Evolutionary conservation across 805 yeast species (phyloP), one percentile per base, ranked within the genome.

Genomic region (Pichia kluyveri): DNA sequence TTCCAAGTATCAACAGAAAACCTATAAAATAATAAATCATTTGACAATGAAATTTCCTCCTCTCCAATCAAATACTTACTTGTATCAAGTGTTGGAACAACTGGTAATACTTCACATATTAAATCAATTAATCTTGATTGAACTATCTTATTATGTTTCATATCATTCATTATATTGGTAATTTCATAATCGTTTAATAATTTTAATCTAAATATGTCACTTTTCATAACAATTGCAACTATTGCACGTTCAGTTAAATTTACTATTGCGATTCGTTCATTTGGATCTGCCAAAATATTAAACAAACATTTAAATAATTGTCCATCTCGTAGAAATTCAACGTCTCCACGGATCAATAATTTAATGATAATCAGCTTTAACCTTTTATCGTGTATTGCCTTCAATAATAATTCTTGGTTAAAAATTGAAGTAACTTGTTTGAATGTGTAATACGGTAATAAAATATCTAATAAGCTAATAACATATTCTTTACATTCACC

Each of bases 51-150:
- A 30, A 65, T 56, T 37, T 58, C 63, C 1, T 51, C 44, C 11
- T 52, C 51, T 0, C 58, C 19, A 27, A 63, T 51, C 19, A 60
- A 44, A 27, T 65, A 59, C 28, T 68, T 42, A 0, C 56, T 53
- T 1, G 49, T 45, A 2, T 69, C 67, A 5, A 63, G 27, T 9
- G 42, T 42, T 17, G 59, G 62, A 8, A 58, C 40, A n/a, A 52
- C 50, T 0, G 56, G 60, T 18, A 67, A 48, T 18, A 66, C 39
- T 2, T 57, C 53, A n/a, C 59, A 56, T 0, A 64, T 42, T 38
- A 68, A 51, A 44, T 61, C 68, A 49, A 64, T 60, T 3, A 67
- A 52, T 45, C 68, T 57, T 17, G 66, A 58, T 41, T 57, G 54
- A 8, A 57, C 53, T 14, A 55, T 52, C 2, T 60, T 56, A 41